A percentile compares a stretch with the other conserved stretches of the same genome.
phyloP scores from a whole-genome alignment of 129 eudicot genomes.

The Artemisia tridentata region DNA sequence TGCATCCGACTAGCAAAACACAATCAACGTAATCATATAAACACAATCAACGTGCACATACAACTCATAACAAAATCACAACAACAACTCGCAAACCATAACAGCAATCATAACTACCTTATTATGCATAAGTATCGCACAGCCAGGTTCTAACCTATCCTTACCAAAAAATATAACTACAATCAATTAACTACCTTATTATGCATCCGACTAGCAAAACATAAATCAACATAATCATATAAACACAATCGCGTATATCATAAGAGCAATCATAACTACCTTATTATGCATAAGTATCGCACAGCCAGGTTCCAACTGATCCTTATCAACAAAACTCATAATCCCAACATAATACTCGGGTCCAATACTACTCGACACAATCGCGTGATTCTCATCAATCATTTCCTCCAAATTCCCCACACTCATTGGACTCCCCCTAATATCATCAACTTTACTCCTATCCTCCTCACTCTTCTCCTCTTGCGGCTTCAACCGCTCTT shows the following conservation, averaged over 20 bases:
- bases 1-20: not conserved
- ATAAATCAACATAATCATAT: no score
- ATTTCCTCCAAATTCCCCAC: slow-evolving; percentile 92
- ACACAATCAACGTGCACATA: no score
- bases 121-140: no score
- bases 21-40: no score
- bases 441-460: slow-evolving; percentile 82
- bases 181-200: slow-evolving; percentile 57
- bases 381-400: slow-evolving; percentile 98
- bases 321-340: slow-evolving; percentile 85
- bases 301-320: slow-evolving; percentile 94
- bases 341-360: slow-evolving; percentile 97
- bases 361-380: slow-evolving; percentile 90
- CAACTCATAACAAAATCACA: no score
- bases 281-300: slow-evolving; percentile 14
- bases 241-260: no score
- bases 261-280: no score
- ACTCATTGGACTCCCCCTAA: slow-evolving; percentile 93
- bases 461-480: slow-evolving; percentile 97
- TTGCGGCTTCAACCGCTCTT: slow-evolving; percentile 89
- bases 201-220: slow-evolving; percentile 45
- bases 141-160: no score
- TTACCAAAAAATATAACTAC: no score
- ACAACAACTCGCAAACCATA: no score
- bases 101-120: no score